Base-by-base conservation (phyloP, 306 rosid species). In the Arachis hypogaea region DNA sequence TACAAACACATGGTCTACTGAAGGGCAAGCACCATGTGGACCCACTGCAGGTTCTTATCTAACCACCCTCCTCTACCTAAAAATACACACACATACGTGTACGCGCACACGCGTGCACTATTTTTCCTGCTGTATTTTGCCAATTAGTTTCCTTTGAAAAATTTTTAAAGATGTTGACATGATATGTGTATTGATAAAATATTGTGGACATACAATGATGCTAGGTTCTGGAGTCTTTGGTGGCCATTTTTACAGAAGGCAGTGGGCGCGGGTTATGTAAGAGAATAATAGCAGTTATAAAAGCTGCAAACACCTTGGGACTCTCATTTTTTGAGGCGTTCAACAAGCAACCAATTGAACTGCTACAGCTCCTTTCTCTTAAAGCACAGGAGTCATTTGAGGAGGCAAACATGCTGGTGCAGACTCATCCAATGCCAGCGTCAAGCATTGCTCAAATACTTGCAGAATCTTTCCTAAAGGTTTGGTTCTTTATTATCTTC, bases 301-400 rank as follows among this genome's bases (percentile, higher is more conserved):
- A 88, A 86, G 97, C 94, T 33, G 97, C 98, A 77, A 86, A 86
- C 57, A 80, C 86, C 72, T 80, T 93, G 85, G 98, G 96, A 42
- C 85, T 93, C 83, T 29, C 83, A 29, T 93, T 93, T 80, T 65
- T 83, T 28, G 98, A 93, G 91, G 98, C 98, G 6, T 93, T 91
- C 85, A 75, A 78, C 74, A 93, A 93, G 78, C 97, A 86, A 66
- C 97, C 98, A 11, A 91, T 89, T 75, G 97, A 93, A 80, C 83
- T 93, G 73, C 88, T 93, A 50, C 98, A 93, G 82, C 89, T 93
- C 51, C 98, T 93, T 69, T 91, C 96, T 59, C 98, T 93, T 75
- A 93, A 93, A 83, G 98, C 98, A 49, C 98, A 93, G 69, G 98
- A 93, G 71, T 91, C 97, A 43, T 93, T 89, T 85, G 98, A 88